A percentile compares a stretch with the other conserved stretches of the same genome.
These are phyloP conservation scores for Cryomyces minteri DNA, from an alignment of 495 filamentous ascomycete species.

Conservation along the genomic window DNA sequence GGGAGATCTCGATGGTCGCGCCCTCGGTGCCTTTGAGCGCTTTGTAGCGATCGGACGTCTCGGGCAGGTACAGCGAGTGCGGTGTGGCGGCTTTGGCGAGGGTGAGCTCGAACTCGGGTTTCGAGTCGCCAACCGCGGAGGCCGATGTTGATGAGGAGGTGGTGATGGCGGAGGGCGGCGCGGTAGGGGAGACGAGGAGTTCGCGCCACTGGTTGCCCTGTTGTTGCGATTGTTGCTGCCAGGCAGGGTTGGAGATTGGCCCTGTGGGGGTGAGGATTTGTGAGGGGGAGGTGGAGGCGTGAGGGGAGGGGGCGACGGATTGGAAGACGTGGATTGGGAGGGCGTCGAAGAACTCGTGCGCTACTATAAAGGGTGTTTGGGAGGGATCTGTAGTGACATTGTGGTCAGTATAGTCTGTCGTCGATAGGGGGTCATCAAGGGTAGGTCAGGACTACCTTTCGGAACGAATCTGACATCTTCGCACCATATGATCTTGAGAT, in stretches of 20 bases:
- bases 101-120: constrained; percentile 71
- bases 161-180: constrained; percentile 28
- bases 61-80: constrained; percentile 67
- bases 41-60: constrained; percentile 63
- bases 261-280: constrained; percentile 22
- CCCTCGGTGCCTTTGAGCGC: constrained; percentile 42
- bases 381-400: constrained; percentile 20
- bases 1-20: constrained; percentile 72
- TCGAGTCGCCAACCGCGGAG: constrained; percentile 29
- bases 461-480: constrained; percentile 76
- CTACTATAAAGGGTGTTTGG: constrained; percentile 80
- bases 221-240: constrained; percentile 25
- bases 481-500: constrained; percentile 65
- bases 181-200: constrained; percentile 57
- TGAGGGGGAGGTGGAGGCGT: constrained; percentile 17
- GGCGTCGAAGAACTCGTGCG: constrained; percentile 98
- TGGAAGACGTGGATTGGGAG: constrained; percentile 94
- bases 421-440: constrained; percentile 1
- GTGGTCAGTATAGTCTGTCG: background rate
- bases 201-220: constrained; percentile 63
- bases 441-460: constrained; percentile 25
- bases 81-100: constrained; percentile 55
- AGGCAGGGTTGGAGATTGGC: constrained; percentile 7
- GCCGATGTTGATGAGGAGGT: constrained; percentile 7
- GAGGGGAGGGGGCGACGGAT: constrained; percentile 27